Percentiles rank a stretch among this genome's conserved stretches.
Conservation (phyloP, 1,284 basidiomycete genomes). For the Sporisorium graminicola region DNA sequence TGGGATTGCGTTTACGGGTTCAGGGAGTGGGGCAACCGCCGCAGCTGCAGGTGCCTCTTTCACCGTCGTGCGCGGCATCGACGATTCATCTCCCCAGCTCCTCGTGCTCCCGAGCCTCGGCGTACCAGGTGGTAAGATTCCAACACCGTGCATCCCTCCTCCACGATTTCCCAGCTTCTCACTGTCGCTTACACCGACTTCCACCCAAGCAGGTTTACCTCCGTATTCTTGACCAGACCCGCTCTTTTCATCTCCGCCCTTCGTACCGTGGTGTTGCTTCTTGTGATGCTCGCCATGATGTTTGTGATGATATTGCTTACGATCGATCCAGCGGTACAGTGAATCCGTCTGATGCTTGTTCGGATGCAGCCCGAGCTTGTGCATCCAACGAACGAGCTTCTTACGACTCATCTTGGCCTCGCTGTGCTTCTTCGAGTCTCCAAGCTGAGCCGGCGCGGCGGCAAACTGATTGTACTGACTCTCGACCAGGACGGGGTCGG, state of each 20-base stretch:
- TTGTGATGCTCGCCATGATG: neutral
- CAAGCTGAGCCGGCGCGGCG: neutral
- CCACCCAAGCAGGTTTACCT: constrained; percentile 4
- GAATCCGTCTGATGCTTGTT: constrained; percentile 4
- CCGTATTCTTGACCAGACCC: neutral
- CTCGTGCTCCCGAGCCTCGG: neutral
- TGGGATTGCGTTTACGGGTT: constrained; percentile 1
- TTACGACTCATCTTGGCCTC: neutral
- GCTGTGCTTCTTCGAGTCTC: neutral
- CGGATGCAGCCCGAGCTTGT: constrained; percentile 14
- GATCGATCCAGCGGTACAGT: constrained; percentile 2
- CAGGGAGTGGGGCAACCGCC: constrained; percentile 17
- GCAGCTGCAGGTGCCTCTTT: constrained; percentile 9
- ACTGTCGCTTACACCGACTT: neutral
- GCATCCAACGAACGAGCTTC: constrained; percentile 19
- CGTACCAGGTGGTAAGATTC: constrained; percentile 18
- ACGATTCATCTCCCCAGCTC: constrained; percentile 6
- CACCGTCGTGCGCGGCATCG: neutral
- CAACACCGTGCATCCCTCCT: neutral
- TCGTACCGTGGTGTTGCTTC: neutral
- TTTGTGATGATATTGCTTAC: neutral
- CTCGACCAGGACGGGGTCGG: neutral
- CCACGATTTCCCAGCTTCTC: neutral
- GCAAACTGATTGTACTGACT: constrained; percentile 28
- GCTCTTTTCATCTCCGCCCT: neutral